Percentiles rank a stretch among this genome's conserved stretches.
Conservation (phyloP, 129 eudicot genomes). For the Erigeron canadensis region DNA sequence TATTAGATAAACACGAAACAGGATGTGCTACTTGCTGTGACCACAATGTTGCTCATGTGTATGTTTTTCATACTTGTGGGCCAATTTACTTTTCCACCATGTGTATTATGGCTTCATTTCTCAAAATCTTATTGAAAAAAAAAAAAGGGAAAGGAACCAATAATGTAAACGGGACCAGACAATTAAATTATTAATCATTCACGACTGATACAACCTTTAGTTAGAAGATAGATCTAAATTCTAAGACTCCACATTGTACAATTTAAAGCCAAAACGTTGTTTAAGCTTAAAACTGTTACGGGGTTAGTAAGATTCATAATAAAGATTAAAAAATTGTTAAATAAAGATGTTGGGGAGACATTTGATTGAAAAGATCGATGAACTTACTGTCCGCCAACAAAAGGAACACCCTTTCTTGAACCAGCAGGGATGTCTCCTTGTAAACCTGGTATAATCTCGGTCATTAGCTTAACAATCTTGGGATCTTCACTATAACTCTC, state of each 20-base stretch:
- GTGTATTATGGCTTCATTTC: constrained; percentile 6
- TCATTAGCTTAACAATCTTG: constrained; percentile 45
- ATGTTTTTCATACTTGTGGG: constrained; percentile 22
- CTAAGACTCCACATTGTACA: constrained; percentile 4
- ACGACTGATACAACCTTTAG: neutral
- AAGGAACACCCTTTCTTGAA: constrained; percentile 41
- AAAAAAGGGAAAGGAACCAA: neutral
- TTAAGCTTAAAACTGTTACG: neutral
- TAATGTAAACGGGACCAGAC: constrained; percentile 1
- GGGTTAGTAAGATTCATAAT: neutral
- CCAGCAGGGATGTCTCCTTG: constrained; percentile 47
- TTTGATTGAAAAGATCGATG: neutral
- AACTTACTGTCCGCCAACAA: constrained; percentile 40
- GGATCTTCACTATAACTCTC: constrained; percentile 59
- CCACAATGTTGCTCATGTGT: constrained; percentile 19
- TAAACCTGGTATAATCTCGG: constrained; percentile 42
- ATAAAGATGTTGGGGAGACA: too few relatives aligned
- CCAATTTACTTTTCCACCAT: constrained; percentile 5
- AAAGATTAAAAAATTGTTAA: constrained; percentile 7
- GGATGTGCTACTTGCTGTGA: constrained; percentile 20
- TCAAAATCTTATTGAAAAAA: neutral
- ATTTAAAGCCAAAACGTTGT: neutral
- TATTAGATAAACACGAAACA: constrained; percentile 20
- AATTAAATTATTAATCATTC: neutral
- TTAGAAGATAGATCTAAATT: constrained; percentile 2